These are phyloP conservation scores for Lasiosphaeria hispida DNA, from an alignment of 495 filamentous ascomycete genomes.

Conservation along the genomic window DNA sequence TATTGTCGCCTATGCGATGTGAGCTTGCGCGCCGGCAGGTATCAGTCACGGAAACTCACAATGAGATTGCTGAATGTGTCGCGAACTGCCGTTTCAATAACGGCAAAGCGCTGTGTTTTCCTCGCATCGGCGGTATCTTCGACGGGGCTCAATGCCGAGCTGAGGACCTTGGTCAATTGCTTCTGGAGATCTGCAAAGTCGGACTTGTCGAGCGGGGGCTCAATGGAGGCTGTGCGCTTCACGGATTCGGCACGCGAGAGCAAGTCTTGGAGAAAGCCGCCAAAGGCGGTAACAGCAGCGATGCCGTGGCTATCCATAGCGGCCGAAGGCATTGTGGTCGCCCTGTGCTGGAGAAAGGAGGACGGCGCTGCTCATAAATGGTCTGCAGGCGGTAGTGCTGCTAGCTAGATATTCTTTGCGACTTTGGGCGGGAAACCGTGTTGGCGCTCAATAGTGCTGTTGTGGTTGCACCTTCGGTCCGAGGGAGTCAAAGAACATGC, in stretches of 20 bases:
- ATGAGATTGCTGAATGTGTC: conserved; percentile 72
- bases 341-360: conserved; percentile 5
- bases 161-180: conserved; percentile 39
- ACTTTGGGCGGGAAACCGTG: too few species aligned
- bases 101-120: conserved; percentile 54
- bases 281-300: conserved; percentile 55
- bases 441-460: background rate
- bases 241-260: conserved; percentile 60
- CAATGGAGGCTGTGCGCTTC: conserved; percentile 66
- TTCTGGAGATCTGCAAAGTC: conserved; percentile 52
- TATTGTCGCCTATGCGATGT: conserved; percentile 55
- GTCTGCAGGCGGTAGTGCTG: too few species aligned
- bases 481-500: too few species aligned
- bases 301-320: conserved; percentile 46
- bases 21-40: conserved; percentile 6
- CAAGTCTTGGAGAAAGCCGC: conserved; percentile 56
- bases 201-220: conserved; percentile 70
- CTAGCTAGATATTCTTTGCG: too few species aligned
- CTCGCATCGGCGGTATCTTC: conserved; percentile 31
- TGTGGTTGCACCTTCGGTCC: background rate
- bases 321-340: conserved; percentile 41
- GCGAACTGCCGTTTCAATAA: conserved; percentile 75
- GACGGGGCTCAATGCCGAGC: conserved; percentile 11
- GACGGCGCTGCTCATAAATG: background rate
- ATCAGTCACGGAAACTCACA: conserved; percentile 47